Conservation (phyloP, 2,329 filamentous ascomycete species). For the Xylaria hypoxylon region DNA sequence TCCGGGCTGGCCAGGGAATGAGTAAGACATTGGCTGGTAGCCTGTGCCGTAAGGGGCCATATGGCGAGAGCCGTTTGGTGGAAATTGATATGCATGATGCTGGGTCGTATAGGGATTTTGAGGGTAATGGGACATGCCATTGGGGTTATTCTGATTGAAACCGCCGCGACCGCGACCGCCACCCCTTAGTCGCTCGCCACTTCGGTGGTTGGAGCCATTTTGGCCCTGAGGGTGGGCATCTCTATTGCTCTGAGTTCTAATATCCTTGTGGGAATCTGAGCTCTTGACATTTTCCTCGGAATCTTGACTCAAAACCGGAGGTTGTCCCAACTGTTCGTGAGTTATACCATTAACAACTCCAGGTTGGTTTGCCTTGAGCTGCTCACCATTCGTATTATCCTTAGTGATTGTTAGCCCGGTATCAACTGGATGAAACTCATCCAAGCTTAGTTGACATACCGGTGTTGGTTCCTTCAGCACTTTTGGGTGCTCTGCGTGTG, state of each 20-base stretch:
- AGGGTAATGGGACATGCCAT: constrained; percentile 46
- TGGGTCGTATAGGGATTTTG: constrained; percentile 41
- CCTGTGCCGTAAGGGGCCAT: constrained; percentile 38
- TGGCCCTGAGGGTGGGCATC: constrained; percentile 44
- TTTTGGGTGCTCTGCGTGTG: constrained; percentile 58
- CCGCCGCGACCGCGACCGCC: constrained; percentile 59
- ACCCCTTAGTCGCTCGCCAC: constrained; percentile 57
- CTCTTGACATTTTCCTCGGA: constrained; percentile 40
- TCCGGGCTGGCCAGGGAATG: constrained; percentile 43
- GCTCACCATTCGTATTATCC: constrained; percentile 40
- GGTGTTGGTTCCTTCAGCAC: constrained; percentile 51
- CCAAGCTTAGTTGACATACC: constrained; percentile 21
- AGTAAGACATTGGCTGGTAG: constrained; percentile 44
- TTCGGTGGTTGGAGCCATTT: constrained; percentile 48
- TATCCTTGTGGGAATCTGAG: constrained; percentile 43
- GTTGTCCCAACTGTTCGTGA: constrained; percentile 35
- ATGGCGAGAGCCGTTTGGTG: constrained; percentile 36
- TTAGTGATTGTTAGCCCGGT: constrained; percentile 24
- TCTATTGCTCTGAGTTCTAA: constrained; percentile 36
- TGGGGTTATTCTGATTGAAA: constrained; percentile 46
- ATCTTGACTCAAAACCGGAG: constrained; percentile 35
- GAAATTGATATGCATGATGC: constrained; percentile 40
- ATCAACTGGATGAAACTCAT: background rate
- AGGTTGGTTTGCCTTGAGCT: constrained; percentile 38
- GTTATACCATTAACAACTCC: constrained; percentile 38